These are phyloP conservation scores for Trichoderma semiorbis DNA, from an alignment of 2,329 filamentous ascomycete species.

Conservation along the genomic window DNA sequence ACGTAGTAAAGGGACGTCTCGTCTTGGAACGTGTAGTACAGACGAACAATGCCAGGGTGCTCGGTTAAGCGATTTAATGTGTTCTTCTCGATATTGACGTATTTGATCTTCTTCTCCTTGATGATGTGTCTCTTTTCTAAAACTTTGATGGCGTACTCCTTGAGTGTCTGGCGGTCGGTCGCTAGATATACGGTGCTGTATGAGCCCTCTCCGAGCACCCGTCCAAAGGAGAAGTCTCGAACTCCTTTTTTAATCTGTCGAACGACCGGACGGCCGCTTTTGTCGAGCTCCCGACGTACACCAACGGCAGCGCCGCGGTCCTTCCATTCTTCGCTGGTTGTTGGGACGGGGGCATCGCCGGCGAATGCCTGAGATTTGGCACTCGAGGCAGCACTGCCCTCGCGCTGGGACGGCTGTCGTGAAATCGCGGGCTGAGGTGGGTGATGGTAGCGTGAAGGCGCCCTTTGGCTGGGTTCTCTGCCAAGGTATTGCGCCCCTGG, in stretches of 20 bases:
- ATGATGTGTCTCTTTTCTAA: constrained; percentile 98
- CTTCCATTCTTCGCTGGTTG: constrained; percentile 89
- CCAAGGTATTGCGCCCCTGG: constrained; percentile 42
- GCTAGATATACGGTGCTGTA: constrained; percentile 95
- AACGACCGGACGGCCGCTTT: constrained; percentile 75
- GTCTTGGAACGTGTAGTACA: constrained; percentile 99
- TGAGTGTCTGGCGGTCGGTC: constrained; percentile 87
- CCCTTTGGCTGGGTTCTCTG: constrained; percentile 64
- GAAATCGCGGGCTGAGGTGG: constrained; percentile 51
- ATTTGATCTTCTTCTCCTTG: constrained; percentile 99
- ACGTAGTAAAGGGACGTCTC: constrained; percentile 96
- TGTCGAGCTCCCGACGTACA: constrained; percentile 77
- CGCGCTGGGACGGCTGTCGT: constrained; percentile 71
- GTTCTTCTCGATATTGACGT: constrained; percentile 99
- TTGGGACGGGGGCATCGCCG: constrained; percentile 42
- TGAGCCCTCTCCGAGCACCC: constrained; percentile 88
- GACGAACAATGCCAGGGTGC: constrained; percentile 89
- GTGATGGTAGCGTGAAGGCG: neutral
- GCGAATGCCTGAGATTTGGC: constrained; percentile 31
- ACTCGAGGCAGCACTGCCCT: constrained; percentile 46
- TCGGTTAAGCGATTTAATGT: constrained; percentile 94
- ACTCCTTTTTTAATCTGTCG: constrained; percentile 94
- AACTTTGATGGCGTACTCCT: constrained; percentile 97
- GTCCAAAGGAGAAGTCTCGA: constrained; percentile 91
- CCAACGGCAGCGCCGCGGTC: constrained; percentile 88